These are phyloP conservation scores for Rehmannia glutinosa DNA, from an alignment of 257 asterid species.

Conservation along the genomic window DNA sequence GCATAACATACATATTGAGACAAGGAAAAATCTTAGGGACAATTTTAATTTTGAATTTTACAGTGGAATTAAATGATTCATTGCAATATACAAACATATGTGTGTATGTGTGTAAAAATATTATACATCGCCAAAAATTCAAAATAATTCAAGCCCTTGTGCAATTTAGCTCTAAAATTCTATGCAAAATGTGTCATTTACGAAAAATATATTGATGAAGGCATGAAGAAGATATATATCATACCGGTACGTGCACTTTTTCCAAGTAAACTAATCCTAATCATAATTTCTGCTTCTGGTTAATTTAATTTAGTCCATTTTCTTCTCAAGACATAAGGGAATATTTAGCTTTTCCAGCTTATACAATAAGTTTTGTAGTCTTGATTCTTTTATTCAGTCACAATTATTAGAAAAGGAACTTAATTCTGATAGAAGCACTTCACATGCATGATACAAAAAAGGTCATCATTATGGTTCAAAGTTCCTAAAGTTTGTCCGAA, in stretches of 20 bases:
- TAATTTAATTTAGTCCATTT: background rate
- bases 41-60: too few relatives aligned
- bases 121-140: too few relatives aligned
- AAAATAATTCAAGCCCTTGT: background rate
- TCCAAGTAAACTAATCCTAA: too few relatives aligned
- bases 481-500: constrained; percentile 40
- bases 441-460: constrained; percentile 31
- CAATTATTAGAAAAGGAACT: constrained; percentile 21
- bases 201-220: background rate
- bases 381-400: constrained; percentile 29
- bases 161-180: background rate
- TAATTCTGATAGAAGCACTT: constrained; percentile 21
- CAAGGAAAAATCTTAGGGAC: background rate
- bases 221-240: background rate
- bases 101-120: background rate
- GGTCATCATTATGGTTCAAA: constrained; percentile 20
- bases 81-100: too few relatives aligned
- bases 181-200: background rate
- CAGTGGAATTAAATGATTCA: too few relatives aligned
- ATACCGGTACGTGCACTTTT: too few relatives aligned
- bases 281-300: background rate
- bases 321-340: constrained; percentile 22
- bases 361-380: constrained; percentile 23
- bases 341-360: constrained; percentile 33
- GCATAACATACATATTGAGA: background rate